phyloP scores from a whole-genome alignment of 2,329 filamentous ascomycete genomes.

The Fusarium tjaetaba region DNA sequence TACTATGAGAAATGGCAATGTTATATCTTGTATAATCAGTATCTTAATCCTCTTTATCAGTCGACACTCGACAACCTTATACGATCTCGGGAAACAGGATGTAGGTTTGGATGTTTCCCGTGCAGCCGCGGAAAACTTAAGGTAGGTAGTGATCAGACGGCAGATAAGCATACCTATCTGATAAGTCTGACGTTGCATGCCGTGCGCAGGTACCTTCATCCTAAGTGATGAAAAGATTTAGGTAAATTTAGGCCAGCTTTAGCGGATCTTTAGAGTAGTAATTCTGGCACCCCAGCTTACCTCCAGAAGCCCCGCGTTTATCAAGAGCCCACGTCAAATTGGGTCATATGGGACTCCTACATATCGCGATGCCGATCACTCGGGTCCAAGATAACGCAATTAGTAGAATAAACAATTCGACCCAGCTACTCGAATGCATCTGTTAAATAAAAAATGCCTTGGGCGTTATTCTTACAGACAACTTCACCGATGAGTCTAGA shows the following conservation, averaged over 20 bases:
- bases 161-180: too few species aligned
- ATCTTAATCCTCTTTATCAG: neutral
- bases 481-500: neutral
- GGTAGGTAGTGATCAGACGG: too few species aligned
- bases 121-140: neutral
- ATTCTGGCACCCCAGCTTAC: neutral
- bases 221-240: neutral
- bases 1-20: fast-evolving
- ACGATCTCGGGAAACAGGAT: neutral
- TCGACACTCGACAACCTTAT: fast-evolving
- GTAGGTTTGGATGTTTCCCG: neutral
- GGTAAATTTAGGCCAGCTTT: neutral
- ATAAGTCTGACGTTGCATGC: too few species aligned
- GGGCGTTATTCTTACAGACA: neutral
- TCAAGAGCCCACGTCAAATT: neutral
- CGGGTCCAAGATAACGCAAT: neutral
- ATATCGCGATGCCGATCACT: neutral
- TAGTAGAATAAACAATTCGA: neutral
- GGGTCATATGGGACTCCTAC: too few species aligned
- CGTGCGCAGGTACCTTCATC: too few species aligned
- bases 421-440: neutral
- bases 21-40: neutral
- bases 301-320: neutral
- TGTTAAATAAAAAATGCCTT: neutral
- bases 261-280: neutral